phyloP scores from a whole-genome alignment of 1,284 basidiomycete species.

The Lentinula novae-zelandiae region DNA sequence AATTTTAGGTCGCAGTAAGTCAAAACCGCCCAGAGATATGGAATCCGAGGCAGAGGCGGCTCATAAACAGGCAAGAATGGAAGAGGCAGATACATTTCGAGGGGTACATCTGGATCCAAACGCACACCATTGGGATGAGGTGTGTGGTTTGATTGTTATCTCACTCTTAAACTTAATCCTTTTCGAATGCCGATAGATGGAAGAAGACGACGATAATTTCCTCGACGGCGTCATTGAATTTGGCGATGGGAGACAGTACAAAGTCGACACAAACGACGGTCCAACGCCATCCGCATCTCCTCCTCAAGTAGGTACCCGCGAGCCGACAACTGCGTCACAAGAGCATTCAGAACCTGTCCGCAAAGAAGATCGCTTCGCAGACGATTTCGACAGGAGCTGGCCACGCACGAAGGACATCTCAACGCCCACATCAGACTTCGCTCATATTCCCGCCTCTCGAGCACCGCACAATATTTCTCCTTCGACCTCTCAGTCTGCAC shows the following conservation, averaged over 20 bases:
- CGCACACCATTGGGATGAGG: slow-evolving; percentile 95
- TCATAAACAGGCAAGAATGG: slow-evolving; percentile 59
- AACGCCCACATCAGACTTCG: slow-evolving; percentile 28
- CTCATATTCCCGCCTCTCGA: slow-evolving; percentile 20
- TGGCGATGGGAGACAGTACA: slow-evolving; percentile 87
- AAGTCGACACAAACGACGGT: slow-evolving; percentile 53
- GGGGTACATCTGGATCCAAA: slow-evolving; percentile 90
- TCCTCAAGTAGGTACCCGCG: slow-evolving; percentile 7
- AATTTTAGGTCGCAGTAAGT: slow-evolving; percentile 19
- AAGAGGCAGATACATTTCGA: slow-evolving; percentile 88
- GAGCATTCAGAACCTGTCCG: slow-evolving; percentile 38
- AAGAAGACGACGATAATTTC: slow-evolving; percentile 90
- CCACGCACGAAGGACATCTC: slow-evolving; percentile 58
- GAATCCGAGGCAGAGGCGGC: slow-evolving; percentile 26
- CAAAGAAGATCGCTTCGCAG: slow-evolving; percentile 78
- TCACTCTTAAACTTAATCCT: slow-evolving; percentile 12
- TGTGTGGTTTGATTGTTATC: slow-evolving; percentile 35
- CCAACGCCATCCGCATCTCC: slow-evolving; percentile 15
- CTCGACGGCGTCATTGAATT: slow-evolving; percentile 90
- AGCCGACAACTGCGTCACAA: slow-evolving; percentile 13
- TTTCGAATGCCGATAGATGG: slow-evolving; percentile 46
- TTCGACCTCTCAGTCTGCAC: slow-evolving; percentile 26
- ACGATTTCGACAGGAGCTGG: slow-evolving; percentile 94
- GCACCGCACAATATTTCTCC: slow-evolving; percentile 29
- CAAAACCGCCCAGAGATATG: slow-evolving; percentile 30